Percentiles rank a stretch among this genome's conserved stretches.
Evolutionary conservation across 805 yeast genomes (phyloP).

Genomic region (Schizosaccharomyces osmophilus): DNA sequence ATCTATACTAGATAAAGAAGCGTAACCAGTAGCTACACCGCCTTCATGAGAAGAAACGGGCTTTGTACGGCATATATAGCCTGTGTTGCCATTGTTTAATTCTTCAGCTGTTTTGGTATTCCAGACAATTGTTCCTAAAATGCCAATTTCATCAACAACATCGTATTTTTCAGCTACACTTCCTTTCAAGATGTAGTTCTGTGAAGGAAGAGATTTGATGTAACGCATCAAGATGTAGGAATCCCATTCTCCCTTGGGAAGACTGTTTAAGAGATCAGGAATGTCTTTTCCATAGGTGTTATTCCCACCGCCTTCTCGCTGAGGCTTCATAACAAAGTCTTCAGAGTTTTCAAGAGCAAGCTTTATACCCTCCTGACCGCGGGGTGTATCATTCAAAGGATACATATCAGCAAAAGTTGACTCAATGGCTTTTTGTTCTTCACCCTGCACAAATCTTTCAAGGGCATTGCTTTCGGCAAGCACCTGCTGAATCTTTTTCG

Average conservation of each 20-base stretch:
- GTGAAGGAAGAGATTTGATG: conserved; percentile 47
- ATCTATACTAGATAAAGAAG: conserved; percentile 73
- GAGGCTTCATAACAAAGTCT: conserved; percentile 75
- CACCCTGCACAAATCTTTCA: conserved; percentile 20
- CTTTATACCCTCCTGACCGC: conserved; percentile 8
- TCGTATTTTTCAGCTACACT: conserved; percentile 41
- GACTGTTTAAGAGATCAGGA: conserved; percentile 36
- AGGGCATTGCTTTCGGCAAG: conserved; percentile 34
- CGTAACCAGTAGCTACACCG: conserved; percentile 97
- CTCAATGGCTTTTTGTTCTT: background rate
- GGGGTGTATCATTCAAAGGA: conserved; percentile 48
- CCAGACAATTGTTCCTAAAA: conserved; percentile 65
- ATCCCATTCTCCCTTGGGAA: conserved; percentile 55
- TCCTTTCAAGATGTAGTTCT: conserved; percentile 48
- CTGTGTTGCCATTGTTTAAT: conserved; percentile 36
- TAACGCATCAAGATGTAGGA: conserved; percentile 87
- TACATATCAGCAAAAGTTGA: conserved; percentile 62
- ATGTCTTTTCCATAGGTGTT: conserved; percentile 73
- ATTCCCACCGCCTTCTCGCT: conserved; percentile 97
- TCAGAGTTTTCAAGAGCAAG: conserved; percentile 21
- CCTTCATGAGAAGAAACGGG: conserved; percentile 79
- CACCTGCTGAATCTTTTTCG: conserved; percentile 81
- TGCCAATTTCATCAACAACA: conserved; percentile 72
- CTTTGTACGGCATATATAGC: conserved; percentile 74
- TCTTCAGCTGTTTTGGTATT: conserved; percentile 29